phyloP scores from a whole-genome alignment of 2,329 filamentous ascomycete genomes.

The Neonectria neomacrospora region DNA sequence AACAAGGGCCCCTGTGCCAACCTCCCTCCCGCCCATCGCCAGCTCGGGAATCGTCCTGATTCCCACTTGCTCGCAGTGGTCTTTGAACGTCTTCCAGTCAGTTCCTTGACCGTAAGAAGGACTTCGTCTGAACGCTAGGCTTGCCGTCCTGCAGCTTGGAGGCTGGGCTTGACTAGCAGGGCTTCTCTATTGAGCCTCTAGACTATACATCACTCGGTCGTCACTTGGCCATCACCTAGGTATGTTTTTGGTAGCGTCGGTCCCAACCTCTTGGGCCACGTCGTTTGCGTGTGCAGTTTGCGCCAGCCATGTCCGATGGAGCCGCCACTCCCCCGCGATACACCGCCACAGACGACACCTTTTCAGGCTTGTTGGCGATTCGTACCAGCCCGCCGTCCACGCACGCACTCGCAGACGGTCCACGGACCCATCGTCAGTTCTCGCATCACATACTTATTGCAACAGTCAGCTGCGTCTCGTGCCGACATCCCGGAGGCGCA shows the following conservation, averaged over 20 bases:
- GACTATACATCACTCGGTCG: background rate
- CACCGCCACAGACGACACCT: background rate
- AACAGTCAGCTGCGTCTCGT: conserved; percentile 1
- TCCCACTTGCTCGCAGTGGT: conserved; percentile 2
- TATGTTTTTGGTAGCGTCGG: background rate
- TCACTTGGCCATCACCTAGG: background rate
- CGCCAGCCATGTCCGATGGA: background rate
- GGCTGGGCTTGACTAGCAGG: conserved; percentile 1
- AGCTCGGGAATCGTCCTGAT: conserved; percentile 12
- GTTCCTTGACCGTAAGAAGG: background rate
- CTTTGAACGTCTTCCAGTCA: background rate
- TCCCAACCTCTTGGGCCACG: conserved; percentile 12
- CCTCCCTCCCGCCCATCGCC: conserved; percentile 5
- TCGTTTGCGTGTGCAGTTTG: background rate
- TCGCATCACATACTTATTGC: background rate
- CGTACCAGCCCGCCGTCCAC: conserved; percentile 13
- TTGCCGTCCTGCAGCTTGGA: background rate
- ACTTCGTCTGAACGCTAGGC: background rate
- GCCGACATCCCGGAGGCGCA: conserved; percentile 18
- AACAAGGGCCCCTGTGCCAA: conserved; percentile 12
- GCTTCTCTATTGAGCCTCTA: background rate
- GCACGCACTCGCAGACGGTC: conserved; percentile 3
- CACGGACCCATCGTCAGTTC: conserved; percentile 2
- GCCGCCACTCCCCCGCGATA: conserved; percentile 7
- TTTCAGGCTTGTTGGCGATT: background rate